Conservation (phyloP, 495 filamentous ascomycete genomes). For the Trichoderma gamsii region DNA sequence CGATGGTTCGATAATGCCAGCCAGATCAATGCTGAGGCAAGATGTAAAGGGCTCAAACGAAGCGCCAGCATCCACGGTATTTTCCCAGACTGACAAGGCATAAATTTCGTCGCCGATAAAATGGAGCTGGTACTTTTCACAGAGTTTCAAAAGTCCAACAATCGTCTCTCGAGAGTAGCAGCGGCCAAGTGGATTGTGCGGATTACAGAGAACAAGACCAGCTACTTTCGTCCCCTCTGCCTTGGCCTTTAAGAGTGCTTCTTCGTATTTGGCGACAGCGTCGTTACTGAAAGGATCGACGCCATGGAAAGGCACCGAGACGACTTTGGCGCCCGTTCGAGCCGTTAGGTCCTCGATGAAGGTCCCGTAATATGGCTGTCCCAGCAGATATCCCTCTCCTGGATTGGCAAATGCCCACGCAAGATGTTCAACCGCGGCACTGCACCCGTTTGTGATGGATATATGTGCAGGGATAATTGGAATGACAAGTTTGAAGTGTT, state of each 20-base stretch:
- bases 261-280: slow-evolving; percentile 37
- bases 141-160: slow-evolving; percentile 20
- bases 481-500: slow-evolving; percentile 18
- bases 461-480: slow-evolving; percentile 19
- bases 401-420: slow-evolving; percentile 23
- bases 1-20: slow-evolving; percentile 28
- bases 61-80: slow-evolving; percentile 12
- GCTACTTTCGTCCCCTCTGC: slow-evolving; percentile 27
- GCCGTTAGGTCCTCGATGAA: slow-evolving; percentile 19
- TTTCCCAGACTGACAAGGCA: slow-evolving; percentile 26
- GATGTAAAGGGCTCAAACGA: slow-evolving; percentile 29
- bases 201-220: slow-evolving; percentile 44
- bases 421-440: slow-evolving; percentile 23
- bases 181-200: slow-evolving; percentile 25
- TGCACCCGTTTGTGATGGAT: slow-evolving; percentile 24
- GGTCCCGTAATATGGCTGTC: slow-evolving; percentile 24
- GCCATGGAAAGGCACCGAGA: slow-evolving; percentile 34
- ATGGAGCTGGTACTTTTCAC: slow-evolving; percentile 25
- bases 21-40: slow-evolving; percentile 28
- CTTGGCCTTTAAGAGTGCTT: slow-evolving; percentile 26
- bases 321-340: slow-evolving; percentile 26
- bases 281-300: slow-evolving; percentile 33
- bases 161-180: slow-evolving; percentile 23
- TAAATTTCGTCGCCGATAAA: slow-evolving; percentile 33
- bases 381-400: slow-evolving; percentile 24